A percentile compares a stretch with the other conserved stretches of the same genome.
phyloP scores from a whole-genome alignment of 2,329 filamentous ascomycete genomes.

The Colletotrichum viniferum region DNA sequence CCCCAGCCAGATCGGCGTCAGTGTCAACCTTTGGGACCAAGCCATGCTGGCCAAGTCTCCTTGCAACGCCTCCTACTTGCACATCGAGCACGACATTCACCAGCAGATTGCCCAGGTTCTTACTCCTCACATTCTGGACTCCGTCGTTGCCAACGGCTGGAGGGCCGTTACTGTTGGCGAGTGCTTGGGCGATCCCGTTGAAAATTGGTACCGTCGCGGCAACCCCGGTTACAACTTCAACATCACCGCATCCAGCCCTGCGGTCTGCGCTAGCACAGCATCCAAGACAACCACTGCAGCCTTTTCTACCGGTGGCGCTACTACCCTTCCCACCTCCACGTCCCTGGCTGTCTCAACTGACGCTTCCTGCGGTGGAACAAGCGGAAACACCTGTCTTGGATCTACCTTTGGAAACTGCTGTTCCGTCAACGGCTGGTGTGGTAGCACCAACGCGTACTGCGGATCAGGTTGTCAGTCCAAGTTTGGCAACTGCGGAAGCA shows the following conservation, averaged over 20 bases:
- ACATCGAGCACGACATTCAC: conserved; percentile 49
- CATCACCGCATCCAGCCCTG: background rate
- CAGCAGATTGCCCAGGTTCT: conserved; percentile 46
- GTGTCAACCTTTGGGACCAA: conserved; percentile 37
- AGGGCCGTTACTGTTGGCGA: conserved; percentile 47
- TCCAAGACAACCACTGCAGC: conserved; percentile 1
- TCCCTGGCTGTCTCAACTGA: conserved; percentile 31
- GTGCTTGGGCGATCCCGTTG: conserved; percentile 46
- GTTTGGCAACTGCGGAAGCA: conserved; percentile 20
- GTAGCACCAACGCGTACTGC: conserved; percentile 24
- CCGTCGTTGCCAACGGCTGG: conserved; percentile 29
- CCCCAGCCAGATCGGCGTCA: conserved; percentile 28
- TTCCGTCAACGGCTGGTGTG: conserved; percentile 43
- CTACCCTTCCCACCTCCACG: conserved; percentile 19
- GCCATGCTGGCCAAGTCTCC: conserved; percentile 31
- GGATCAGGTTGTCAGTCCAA: conserved; percentile 20
- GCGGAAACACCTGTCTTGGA: conserved; percentile 35
- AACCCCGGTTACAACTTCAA: conserved; percentile 27
- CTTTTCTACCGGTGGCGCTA: conserved; percentile 14
- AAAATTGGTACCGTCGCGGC: conserved; percentile 49
- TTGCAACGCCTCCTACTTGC: conserved; percentile 25
- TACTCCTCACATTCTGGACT: conserved; percentile 33
- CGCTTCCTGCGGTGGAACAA: conserved; percentile 35
- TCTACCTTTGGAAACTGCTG: conserved; percentile 43
- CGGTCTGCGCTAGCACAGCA: background rate